These are phyloP conservation scores for Neopestalotiopsis clavispora DNA, from an alignment of 2,329 filamentous ascomycete species.

Conservation along the genomic window DNA sequence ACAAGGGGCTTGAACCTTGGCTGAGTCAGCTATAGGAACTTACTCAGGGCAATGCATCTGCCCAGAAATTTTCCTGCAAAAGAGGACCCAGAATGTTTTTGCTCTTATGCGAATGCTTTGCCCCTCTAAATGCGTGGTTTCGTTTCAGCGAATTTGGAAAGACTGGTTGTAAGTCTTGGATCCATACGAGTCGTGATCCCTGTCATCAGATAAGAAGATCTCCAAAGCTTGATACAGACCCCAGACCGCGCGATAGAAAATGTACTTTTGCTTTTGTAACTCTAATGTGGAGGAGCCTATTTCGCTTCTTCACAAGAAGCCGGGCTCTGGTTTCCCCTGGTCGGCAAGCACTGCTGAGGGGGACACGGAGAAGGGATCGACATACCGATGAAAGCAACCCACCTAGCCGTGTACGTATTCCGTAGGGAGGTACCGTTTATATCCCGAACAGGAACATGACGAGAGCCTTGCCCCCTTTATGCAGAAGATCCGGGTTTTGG, in stretches of 20 bases:
- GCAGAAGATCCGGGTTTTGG: neutral
- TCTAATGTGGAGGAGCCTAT: neutral
- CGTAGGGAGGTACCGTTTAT: neutral
- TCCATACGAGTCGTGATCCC: neutral
- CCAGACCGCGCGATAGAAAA: neutral
- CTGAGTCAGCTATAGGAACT: neutral
- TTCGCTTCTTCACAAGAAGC: neutral
- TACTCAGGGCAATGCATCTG: neutral
- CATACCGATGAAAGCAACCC: neutral
- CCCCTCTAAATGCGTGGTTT: neutral
- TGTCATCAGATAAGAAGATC: neutral
- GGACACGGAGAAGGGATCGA: neutral
- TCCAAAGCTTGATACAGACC: conserved; percentile 1
- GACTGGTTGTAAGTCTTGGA: neutral
- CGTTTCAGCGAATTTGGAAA: neutral
- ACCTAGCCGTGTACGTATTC: neutral
- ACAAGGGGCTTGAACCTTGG: neutral
- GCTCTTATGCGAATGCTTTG: neutral
- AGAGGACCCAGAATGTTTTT: neutral
- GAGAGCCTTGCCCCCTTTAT: neutral
- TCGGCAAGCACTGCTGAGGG: neutral
- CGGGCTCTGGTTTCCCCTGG: neutral
- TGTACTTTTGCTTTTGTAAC: neutral
- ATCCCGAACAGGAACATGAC: neutral
- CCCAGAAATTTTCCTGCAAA: neutral